A percentile compares a stretch with the other conserved stretches of the same genome.
These are phyloP conservation scores for Moniliella sp. DNA, from an alignment of 1,284 basidiomycete species.

Conservation along the genomic window DNA sequence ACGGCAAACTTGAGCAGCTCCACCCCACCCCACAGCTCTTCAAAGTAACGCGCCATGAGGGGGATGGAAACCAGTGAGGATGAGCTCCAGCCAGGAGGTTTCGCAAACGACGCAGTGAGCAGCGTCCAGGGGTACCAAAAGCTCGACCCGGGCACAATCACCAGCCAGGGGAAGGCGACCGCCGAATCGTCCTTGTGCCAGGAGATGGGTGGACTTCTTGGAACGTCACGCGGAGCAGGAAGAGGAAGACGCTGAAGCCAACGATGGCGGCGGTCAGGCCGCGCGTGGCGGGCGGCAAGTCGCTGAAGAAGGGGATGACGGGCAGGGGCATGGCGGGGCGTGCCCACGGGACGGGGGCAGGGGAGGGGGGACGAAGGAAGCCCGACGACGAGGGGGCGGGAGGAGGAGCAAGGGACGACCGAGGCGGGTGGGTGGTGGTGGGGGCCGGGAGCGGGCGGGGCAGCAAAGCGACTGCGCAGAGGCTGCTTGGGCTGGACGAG, in stretches of 20 bases:
- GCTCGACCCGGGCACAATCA: conserved; percentile 60
- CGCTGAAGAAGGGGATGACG: conserved; percentile 4
- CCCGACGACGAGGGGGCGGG: conserved; percentile 50
- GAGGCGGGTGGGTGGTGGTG: too few species aligned
- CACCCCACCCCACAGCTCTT: conserved; percentile 69
- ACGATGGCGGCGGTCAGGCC: conserved; percentile 26
- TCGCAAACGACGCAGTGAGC: conserved; percentile 70
- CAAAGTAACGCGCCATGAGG: conserved; percentile 65
- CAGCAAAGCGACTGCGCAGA: too few species aligned
- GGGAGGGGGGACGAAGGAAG: conserved; percentile 46
- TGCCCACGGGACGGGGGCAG: conserved; percentile 38
- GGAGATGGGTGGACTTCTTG: conserved; percentile 8
- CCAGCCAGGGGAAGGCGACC: conserved; percentile 49
- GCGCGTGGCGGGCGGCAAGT: conserved; percentile 4
- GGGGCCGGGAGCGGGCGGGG: too few species aligned
- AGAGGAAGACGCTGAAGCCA: conserved; percentile 8
- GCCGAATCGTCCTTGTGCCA: conserved; percentile 36
- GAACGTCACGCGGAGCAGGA: conserved; percentile 9
- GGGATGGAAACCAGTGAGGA: conserved; percentile 55
- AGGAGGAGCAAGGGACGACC: conserved; percentile 56
- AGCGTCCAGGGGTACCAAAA: conserved; percentile 76
- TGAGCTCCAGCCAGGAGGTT: conserved; percentile 58
- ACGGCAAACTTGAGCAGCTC: conserved; percentile 70
- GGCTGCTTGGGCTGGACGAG: too few species aligned
- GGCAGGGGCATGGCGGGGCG: conserved; percentile 7